phyloP scores from a whole-genome alignment of 331 rosid species.

The Malus hybrid region DNA sequence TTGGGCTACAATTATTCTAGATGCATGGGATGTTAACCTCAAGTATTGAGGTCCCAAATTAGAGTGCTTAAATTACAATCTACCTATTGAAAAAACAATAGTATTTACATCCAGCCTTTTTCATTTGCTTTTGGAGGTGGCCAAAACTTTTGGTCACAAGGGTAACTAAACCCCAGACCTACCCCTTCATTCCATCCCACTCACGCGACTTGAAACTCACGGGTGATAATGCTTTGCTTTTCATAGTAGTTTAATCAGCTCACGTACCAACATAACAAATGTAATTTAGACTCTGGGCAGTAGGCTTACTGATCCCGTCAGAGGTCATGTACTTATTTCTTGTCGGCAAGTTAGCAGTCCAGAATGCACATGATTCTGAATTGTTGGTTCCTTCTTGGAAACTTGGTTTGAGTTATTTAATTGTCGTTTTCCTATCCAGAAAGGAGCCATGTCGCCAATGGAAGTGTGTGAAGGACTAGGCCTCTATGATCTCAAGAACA shows the following conservation, averaged over 20 bases:
- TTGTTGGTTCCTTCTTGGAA: background rate
- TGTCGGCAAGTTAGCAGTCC: background rate
- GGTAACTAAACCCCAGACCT: background rate
- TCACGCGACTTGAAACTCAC: background rate
- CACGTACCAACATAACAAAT: background rate
- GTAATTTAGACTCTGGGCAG: background rate
- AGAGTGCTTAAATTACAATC: background rate
- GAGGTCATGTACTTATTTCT: background rate
- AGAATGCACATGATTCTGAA: background rate
- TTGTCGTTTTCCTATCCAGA: conserved; percentile 24
- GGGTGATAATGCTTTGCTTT: background rate
- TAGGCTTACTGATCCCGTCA: background rate
- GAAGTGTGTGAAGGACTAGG: conserved; percentile 96
- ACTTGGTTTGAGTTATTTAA: background rate
- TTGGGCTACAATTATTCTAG: background rate
- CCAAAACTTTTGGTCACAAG: background rate
- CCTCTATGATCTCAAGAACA: conserved; percentile 73
- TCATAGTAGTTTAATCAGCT: background rate
- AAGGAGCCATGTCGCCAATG: conserved; percentile 88
- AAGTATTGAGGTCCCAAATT: background rate
- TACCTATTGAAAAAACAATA: background rate
- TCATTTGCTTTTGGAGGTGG: background rate
- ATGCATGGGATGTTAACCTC: background rate
- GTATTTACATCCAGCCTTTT: background rate
- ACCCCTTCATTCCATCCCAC: background rate